Evolutionary conservation across 768 basidiomycete genomes (phyloP).

Genomic region (Paxillus involutus): DNA sequence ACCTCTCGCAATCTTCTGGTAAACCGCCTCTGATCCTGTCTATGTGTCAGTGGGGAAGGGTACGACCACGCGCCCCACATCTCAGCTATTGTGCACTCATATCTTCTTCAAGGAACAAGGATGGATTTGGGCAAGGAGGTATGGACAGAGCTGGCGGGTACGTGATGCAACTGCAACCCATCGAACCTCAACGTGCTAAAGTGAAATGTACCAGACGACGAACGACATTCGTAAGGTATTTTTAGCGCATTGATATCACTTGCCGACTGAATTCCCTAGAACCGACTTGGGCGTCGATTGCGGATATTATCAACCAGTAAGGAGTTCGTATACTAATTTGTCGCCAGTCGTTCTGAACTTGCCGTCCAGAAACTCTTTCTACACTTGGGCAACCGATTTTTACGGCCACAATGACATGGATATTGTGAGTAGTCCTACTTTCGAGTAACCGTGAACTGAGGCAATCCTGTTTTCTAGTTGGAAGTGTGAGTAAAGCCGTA

Average conservation of each 20-base stretch:
- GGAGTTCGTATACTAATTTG: background rate
- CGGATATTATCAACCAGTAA: constrained; percentile 55
- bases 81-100: background rate
- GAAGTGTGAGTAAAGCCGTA: constrained; percentile 44
- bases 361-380: constrained; percentile 58
- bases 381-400: constrained; percentile 61
- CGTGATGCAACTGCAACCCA: constrained; percentile 12
- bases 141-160: constrained; percentile 70
- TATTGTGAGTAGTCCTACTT: constrained; percentile 41
- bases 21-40: constrained; percentile 59
- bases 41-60: constrained; percentile 68
- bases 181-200: background rate
- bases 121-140: constrained; percentile 58
- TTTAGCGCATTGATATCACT: background rate
- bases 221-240: constrained; percentile 43
- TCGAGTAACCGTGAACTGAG: background rate
- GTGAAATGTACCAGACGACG: constrained; percentile 41
- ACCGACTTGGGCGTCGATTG: constrained; percentile 50
- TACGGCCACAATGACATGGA: constrained; percentile 71
- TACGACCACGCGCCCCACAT: constrained; percentile 27
- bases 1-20: constrained; percentile 45
- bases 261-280: constrained; percentile 24
- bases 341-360: background rate
- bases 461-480: constrained; percentile 35
- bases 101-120: constrained; percentile 49